A percentile compares a stretch with the other conserved stretches of the same genome.
These are phyloP conservation scores for Metrosideros polymorpha DNA, from an alignment of 441 rosid genomes.

Conservation along the genomic window DNA sequence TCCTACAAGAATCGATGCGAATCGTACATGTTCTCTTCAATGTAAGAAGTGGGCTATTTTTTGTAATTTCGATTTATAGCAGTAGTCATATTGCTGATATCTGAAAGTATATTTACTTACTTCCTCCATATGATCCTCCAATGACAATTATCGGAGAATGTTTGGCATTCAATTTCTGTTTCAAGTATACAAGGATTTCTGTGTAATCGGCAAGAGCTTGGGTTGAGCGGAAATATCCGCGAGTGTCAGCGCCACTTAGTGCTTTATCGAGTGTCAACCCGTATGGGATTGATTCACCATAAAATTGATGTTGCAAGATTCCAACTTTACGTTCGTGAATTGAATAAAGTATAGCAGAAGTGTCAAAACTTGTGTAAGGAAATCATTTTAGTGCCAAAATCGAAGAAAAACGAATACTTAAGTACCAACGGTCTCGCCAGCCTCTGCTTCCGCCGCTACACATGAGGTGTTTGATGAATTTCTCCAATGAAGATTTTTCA, in stretches of 20 bases:
- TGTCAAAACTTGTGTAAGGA: too few species aligned
- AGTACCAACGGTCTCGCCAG: too few species aligned
- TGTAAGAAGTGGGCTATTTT: neutral
- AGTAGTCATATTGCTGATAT: neutral
- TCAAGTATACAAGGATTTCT: too few species aligned
- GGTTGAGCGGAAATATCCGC: slow-evolving; percentile 56
- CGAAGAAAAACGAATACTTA: too few species aligned
- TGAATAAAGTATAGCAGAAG: too few species aligned
- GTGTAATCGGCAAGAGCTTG: slow-evolving; percentile 2
- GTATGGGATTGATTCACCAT: slow-evolving; percentile 55
- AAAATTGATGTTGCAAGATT: slow-evolving; percentile 39
- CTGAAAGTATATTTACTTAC: slow-evolving; percentile 19
- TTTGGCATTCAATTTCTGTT: neutral
- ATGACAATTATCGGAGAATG: slow-evolving; percentile 43
- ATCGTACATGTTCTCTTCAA: neutral
- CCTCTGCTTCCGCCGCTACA: too few species aligned
- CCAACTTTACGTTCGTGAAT: too few species aligned
- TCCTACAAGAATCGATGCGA: neutral
- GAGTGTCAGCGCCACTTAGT: slow-evolving; percentile 29
- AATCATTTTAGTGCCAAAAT: too few species aligned
- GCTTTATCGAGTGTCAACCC: slow-evolving; percentile 36
- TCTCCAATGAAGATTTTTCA: too few species aligned
- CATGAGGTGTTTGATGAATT: too few species aligned
- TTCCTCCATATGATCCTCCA: slow-evolving; percentile 84
- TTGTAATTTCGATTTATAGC: neutral